A percentile compares a stretch with the other conserved stretches of the same genome.
Conservation (phyloP, 2,329 filamentous ascomycete genomes). For the Penicillium sp. region DNA sequence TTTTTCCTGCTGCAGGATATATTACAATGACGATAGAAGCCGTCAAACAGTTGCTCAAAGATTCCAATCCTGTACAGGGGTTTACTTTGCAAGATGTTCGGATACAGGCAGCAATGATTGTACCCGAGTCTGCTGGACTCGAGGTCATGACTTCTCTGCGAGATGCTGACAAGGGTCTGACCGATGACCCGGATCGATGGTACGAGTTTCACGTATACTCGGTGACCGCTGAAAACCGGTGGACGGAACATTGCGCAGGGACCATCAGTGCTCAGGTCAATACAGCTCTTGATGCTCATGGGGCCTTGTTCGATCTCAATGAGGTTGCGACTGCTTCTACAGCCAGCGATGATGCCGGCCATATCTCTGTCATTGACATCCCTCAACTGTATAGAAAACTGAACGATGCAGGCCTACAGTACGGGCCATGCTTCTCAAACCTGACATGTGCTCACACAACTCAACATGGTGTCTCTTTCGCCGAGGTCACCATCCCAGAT, state of each 20-base stretch:
- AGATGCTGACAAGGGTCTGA: background rate
- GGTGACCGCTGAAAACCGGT: conserved; percentile 20
- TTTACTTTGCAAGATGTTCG: conserved; percentile 24
- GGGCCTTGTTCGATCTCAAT: background rate
- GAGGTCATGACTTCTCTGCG: conserved; percentile 22
- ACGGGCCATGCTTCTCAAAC: conserved; percentile 33
- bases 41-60: conserved; percentile 16
- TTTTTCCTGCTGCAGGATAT: conserved; percentile 36
- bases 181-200: background rate
- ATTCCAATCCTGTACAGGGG: background rate
- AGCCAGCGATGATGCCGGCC: conserved; percentile 1
- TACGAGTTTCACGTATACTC: conserved; percentile 28
- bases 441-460: conserved; percentile 18
- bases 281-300: background rate
- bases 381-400: conserved; percentile 30
- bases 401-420: conserved; percentile 28
- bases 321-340: background rate
- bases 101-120: conserved; percentile 28
- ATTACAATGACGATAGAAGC: conserved; percentile 36
- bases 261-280: conserved; percentile 4
- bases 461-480: conserved; percentile 13
- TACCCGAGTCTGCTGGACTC: conserved; percentile 18
- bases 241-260: conserved; percentile 32
- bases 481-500: conserved; percentile 29
- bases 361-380: conserved; percentile 21